These are phyloP conservation scores for Helichrysum umbraculigerum DNA, from an alignment of 129 eudicot species.

Conservation along the genomic window DNA sequence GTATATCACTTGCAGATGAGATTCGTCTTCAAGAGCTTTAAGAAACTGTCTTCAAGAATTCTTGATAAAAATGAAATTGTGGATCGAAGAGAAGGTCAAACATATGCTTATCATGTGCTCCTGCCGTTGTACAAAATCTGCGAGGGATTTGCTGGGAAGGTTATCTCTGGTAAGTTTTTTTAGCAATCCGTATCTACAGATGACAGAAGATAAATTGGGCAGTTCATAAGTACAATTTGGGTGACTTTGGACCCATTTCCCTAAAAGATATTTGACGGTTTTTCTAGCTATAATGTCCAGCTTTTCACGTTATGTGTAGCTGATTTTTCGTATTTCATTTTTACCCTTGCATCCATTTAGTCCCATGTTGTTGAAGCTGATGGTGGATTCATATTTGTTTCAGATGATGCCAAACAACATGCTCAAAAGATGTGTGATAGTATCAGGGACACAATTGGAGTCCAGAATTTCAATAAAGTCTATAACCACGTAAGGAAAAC, in stretches of 20 bases:
- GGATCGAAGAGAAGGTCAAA: slow-evolving; percentile 40
- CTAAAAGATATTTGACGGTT: no score
- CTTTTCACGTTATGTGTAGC: no score
- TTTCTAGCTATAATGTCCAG: no score
- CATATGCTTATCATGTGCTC: slow-evolving; percentile 59
- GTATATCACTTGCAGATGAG: slow-evolving; percentile 55
- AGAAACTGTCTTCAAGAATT: slow-evolving; percentile 45
- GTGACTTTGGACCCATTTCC: no score
- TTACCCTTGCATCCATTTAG: slow-evolving; percentile 14
- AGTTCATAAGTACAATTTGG: no score
- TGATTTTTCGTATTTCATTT: neutral
- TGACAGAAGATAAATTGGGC: no score
- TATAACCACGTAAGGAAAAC: slow-evolving; percentile 50
- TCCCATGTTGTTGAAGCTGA: neutral
- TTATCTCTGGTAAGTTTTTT: slow-evolving; percentile 57
- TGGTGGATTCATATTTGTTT: slow-evolving; percentile 9
- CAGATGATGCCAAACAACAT: slow-evolving; percentile 65
- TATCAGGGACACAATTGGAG: slow-evolving; percentile 48
- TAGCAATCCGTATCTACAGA: neutral
- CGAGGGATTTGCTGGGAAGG: slow-evolving; percentile 80
- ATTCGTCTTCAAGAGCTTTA: slow-evolving; percentile 54
- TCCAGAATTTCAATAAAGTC: slow-evolving; percentile 46
- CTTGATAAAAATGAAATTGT: slow-evolving; percentile 26
- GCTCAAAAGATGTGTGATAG: slow-evolving; percentile 59
- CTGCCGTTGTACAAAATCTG: slow-evolving; percentile 76